phyloP scores from a whole-genome alignment of 2,329 filamentous ascomycete genomes.

The Pseudogymnoascus sp. region DNA sequence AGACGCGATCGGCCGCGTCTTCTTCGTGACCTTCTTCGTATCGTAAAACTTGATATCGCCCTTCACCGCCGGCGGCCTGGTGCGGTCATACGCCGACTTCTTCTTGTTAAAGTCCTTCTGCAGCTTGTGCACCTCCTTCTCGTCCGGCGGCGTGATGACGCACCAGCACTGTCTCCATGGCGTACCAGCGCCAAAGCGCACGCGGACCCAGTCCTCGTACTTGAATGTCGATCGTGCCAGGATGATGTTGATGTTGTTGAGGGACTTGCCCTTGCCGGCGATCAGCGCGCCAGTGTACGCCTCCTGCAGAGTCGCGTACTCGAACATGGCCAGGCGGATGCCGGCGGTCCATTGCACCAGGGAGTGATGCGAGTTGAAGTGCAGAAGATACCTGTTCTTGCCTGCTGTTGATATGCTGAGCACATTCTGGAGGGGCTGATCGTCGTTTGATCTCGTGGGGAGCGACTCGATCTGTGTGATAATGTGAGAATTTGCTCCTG shows the following conservation, averaged over 20 bases:
- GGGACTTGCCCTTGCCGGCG: slow-evolving; percentile 79
- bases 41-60: slow-evolving; percentile 96
- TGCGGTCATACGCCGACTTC: slow-evolving; percentile 74
- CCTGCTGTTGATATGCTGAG: slow-evolving; percentile 93
- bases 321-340: slow-evolving; percentile 88
- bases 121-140: slow-evolving; percentile 80
- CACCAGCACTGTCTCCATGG: slow-evolving; percentile 97
- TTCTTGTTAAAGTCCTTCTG: slow-evolving; percentile 79
- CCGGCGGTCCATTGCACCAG: slow-evolving; percentile 93
- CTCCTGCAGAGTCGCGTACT: slow-evolving; percentile 88
- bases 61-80: slow-evolving; percentile 59
- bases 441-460: slow-evolving; percentile 68
- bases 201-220: slow-evolving; percentile 88
- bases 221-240: slow-evolving; percentile 73
- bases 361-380: slow-evolving; percentile 92
- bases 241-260: slow-evolving; percentile 87
- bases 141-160: slow-evolving; percentile 83
- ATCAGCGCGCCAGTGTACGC: slow-evolving; percentile 94
- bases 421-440: slow-evolving; percentile 85
- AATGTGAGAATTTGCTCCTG: slow-evolving; percentile 14
- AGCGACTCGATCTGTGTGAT: slow-evolving; percentile 70
- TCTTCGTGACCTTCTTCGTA: slow-evolving; percentile 83
- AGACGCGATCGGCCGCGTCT: slow-evolving; percentile 80
- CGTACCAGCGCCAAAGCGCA: slow-evolving; percentile 90
- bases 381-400: slow-evolving; percentile 87